Percentiles rank a stretch among this genome's conserved stretches.
Evolutionary conservation across 441 rosid species (phyloP).

Genomic region (Erodium trifolium): DNA sequence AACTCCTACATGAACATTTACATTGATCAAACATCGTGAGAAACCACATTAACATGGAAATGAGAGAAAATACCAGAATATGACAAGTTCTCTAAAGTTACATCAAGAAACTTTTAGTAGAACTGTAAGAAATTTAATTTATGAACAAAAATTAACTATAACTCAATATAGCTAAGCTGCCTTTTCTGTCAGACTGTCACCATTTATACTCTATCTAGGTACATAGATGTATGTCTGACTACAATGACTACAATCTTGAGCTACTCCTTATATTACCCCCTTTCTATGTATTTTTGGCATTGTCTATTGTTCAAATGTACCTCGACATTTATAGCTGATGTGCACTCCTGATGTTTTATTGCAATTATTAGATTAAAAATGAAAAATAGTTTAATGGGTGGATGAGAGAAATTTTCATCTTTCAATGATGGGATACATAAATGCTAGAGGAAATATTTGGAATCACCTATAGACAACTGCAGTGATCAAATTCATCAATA

Average conservation of each 20-base stretch:
- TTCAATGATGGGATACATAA: neutral
- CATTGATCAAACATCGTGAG: conserved; percentile 21
- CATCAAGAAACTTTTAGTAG: neutral
- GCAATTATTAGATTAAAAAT: neutral
- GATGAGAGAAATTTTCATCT: conserved; percentile 15
- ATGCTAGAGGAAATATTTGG: neutral
- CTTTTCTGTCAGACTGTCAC: no score
- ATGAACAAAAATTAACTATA: neutral
- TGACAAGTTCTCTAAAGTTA: neutral
- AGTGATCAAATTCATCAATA: conserved; percentile 5
- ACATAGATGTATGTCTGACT: neutral
- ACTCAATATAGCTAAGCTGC: neutral
- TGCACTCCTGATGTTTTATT: neutral
- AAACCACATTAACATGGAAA: conserved; percentile 10
- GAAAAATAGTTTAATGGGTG: conserved; percentile 3
- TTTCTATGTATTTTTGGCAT: neutral
- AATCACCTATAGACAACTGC: conserved; percentile 1
- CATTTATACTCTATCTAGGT: neutral
- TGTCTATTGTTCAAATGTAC: neutral
- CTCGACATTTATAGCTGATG: neutral
- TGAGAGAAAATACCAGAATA: conserved; percentile 12
- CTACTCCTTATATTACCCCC: neutral
- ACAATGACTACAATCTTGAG: conserved; percentile 4
- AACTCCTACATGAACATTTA: conserved; percentile 42
- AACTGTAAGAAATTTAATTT: conserved; percentile 8